A percentile compares a stretch with the other conserved stretches of the same genome.
Evolutionary conservation across 2,329 filamentous ascomycete genomes (phyloP).

Genomic region (Apiospora malaysiana): DNA sequence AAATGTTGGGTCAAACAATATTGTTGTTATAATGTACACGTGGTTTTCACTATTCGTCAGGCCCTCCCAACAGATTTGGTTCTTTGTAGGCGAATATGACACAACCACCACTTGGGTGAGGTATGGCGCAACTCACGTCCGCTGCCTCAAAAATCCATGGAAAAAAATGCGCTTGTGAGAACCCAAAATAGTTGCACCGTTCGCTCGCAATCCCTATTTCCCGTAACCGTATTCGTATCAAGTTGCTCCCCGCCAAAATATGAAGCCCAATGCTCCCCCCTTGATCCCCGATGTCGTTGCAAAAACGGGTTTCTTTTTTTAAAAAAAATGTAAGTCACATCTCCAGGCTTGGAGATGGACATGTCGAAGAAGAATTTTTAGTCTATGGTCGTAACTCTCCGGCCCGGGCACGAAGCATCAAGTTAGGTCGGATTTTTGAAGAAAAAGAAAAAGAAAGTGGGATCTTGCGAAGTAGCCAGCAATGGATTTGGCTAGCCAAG

Average conservation of each 20-base stretch:
- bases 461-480: neutral
- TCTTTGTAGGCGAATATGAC: neutral
- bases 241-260: neutral
- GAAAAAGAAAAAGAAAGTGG: neutral
- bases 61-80: neutral
- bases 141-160: neutral
- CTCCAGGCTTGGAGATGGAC: neutral
- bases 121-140: neutral
- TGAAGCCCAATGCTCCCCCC: neutral
- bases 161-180: neutral
- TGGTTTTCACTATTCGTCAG: neutral
- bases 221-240: neutral
- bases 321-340: neutral
- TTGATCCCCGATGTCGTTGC: neutral
- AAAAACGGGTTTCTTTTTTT: neutral
- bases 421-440: neutral
- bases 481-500: neutral
- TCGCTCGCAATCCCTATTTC: neutral
- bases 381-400: neutral
- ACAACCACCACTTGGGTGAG: neutral
- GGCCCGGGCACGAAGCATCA: neutral
- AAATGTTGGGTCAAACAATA: neutral
- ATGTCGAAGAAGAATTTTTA: neutral
- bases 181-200: neutral
- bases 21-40: constrained; percentile 3